phyloP scores from a whole-genome alignment of 192 early-diverging fungal genomes.

The Kappamyces sp. region DNA sequence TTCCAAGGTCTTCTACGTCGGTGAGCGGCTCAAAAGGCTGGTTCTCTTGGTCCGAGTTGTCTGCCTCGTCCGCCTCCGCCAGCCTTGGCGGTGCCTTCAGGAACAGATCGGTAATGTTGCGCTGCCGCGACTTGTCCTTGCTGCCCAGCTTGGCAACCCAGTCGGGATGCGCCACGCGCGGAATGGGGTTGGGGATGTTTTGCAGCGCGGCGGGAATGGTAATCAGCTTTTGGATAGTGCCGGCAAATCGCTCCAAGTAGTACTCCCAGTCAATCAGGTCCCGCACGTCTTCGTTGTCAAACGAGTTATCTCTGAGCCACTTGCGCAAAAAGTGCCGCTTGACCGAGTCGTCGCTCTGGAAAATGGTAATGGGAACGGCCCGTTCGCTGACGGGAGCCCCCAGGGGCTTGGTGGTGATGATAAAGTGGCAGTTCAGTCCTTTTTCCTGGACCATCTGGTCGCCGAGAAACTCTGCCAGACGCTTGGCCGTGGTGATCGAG shows the following conservation, averaged over 20 bases:
- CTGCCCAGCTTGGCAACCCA: conserved; percentile 77
- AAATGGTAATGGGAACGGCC: conserved; percentile 92
- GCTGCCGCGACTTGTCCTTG: conserved; percentile 82
- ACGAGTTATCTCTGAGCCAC: conserved; percentile 77
- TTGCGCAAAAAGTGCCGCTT: conserved; percentile 78
- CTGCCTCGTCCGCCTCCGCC: conserved; percentile 7
- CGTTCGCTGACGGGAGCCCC: conserved; percentile 87
- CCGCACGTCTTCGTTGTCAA: conserved; percentile 80
- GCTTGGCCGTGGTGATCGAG: conserved; percentile 87
- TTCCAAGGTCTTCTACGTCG: conserved; percentile 16
- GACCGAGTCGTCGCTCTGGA: conserved; percentile 73
- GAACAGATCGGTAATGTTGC: conserved; percentile 82
- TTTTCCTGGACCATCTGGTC: conserved; percentile 98
- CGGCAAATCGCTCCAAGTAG: conserved; percentile 91
- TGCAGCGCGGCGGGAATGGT: conserved; percentile 99
- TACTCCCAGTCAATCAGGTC: conserved; percentile 95
- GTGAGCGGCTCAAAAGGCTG: conserved; percentile 16
- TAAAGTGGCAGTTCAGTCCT: conserved; percentile 90
- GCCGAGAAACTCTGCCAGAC: conserved; percentile 94
- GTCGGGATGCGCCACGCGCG: conserved; percentile 86
- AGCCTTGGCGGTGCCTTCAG: conserved; percentile 14
- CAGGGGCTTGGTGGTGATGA: conserved; percentile 79
- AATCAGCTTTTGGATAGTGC: conserved; percentile 93
- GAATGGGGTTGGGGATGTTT: conserved; percentile 86
- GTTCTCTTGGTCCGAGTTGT: conserved; percentile 10